A percentile compares a stretch with the other conserved stretches of the same genome.
Evolutionary conservation across 805 yeast species (phyloP).

Genomic region (Yamadazyma paraphyllophila): DNA sequence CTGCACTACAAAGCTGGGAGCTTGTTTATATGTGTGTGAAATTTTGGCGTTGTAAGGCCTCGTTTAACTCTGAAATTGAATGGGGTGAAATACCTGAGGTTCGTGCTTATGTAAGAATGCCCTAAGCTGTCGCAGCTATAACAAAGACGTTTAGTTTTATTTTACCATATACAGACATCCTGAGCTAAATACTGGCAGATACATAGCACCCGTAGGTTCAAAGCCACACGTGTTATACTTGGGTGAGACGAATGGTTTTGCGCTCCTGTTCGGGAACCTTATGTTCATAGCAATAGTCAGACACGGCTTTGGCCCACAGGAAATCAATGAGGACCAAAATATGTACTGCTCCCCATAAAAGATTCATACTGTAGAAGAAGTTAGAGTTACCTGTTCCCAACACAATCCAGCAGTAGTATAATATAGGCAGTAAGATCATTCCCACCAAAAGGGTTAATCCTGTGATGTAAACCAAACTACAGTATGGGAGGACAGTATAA

Average conservation of each 20-base stretch:
- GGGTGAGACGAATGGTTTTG: conserved; percentile 12
- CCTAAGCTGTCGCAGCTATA: not conserved
- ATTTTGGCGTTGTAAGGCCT: not conserved
- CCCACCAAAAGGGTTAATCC: conserved; percentile 50
- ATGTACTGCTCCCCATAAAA: conserved; percentile 72
- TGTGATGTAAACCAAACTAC: conserved; percentile 45
- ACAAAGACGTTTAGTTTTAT: no score
- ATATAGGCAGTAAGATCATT: conserved; percentile 75
- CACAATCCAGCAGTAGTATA: conserved; percentile 91
- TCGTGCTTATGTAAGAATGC: not conserved
- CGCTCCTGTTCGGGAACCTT: conserved; percentile 29
- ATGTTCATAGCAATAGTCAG: conserved; percentile 52
- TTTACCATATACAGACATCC: no score
- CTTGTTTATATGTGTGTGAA: not conserved
- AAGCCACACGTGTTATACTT: not conserved
- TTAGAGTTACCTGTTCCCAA: conserved; percentile 94
- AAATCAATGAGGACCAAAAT: conserved; percentile 70
- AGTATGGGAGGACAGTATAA: conserved; percentile 44
- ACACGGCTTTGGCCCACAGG: conserved; percentile 73
- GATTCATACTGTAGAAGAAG: conserved; percentile 91
- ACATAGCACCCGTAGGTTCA: not conserved
- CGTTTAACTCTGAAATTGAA: not conserved
- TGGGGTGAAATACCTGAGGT: not conserved
- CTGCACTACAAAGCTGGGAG: not conserved
- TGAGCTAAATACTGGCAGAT: no score